phyloP scores from a whole-genome alignment of 176 grass and related monocot species.

The Luzula sylvatica region DNA sequence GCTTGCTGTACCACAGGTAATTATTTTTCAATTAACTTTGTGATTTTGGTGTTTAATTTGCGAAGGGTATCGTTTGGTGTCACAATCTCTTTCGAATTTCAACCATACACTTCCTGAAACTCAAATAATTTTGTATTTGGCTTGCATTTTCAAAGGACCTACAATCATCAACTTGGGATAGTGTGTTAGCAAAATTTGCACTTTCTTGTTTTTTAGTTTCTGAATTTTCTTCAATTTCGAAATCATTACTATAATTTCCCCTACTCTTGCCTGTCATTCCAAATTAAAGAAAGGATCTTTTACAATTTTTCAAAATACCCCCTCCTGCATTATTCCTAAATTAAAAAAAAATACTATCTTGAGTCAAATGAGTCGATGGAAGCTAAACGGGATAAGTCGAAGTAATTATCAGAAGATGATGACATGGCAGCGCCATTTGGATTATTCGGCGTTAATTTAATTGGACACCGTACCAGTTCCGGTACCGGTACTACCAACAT shows the following conservation, averaged over 20 bases:
- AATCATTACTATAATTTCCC: slow-evolving; percentile 76
- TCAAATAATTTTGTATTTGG: slow-evolving; percentile 61
- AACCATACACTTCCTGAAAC: no score
- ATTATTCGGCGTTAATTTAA: slow-evolving; percentile 36
- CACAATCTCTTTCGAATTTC: no score
- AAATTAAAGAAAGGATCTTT: no score
- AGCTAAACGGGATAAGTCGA: slow-evolving; percentile 64
- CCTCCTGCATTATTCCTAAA: no score
- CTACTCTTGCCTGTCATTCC: slow-evolving; percentile 90
- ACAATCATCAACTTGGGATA: slow-evolving; percentile 80
- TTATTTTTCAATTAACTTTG: no score
- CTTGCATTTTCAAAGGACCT: slow-evolving; percentile 83
- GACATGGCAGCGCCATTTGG: slow-evolving; percentile 14
- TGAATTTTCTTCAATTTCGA: slow-evolving; percentile 95
- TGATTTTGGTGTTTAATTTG: no score
- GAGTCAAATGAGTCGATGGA: no score
- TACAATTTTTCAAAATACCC: no score
- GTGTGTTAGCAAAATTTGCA: slow-evolving; percentile 87
- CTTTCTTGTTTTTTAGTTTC: slow-evolving; percentile 90
- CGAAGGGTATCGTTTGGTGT: no score
- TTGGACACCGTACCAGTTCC: slow-evolving; percentile 24
- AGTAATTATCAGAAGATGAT: slow-evolving; percentile 69
- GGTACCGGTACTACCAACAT: no score
- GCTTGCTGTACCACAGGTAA: no score
- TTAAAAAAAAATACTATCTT: no score